Evolutionary conservation across 768 basidiomycete genomes (phyloP), one percentile per base, ranked within the genome.

Genomic region (Boletus tomentosulus): DNA sequence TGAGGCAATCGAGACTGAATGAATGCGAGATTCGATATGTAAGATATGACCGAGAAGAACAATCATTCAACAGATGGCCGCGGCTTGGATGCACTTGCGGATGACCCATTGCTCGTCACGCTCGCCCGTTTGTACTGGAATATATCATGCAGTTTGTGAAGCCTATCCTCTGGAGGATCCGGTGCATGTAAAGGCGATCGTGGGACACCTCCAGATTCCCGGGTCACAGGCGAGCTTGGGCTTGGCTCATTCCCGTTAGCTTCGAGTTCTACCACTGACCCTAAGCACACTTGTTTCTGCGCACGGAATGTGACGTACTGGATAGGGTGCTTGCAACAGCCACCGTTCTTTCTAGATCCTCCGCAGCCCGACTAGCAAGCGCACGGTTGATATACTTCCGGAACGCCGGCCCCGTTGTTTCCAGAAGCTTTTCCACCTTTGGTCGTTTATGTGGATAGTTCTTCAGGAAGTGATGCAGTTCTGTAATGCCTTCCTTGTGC

Each of bases 401-500:
- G 76, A 95, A 96, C 7, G 89, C 89, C 19, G 89, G 81, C 2
- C 92, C 92, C 0, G 93, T 94, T 0, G 88, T 85, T 62, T 93
- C 89, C 22, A 95, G 78, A 75, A 93, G 80, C 66, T 92, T 91
- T 63, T 94, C 92, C 22, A 94, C 91, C 39, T 83, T 83, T 2
- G 83, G 73, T 63, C 82, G 80, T 66, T 92, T 93, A 62, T 92
- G 84, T 0, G 93, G 94, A 65, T 97, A 84, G 28, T 85, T 86
- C 72, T 94, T 94, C 64, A 98, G 72, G 76, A 94, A 98, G 34
- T 92, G 86, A 67, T 98, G 92, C 24, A 99, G 75, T 62, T 95
- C 92, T 3, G 92, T 95, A 52, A 98, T 94, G 4, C 92, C 92
- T 68, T 96, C 92, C 70, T 93, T 93, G 68, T 93, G 89, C 73